Evolutionary conservation across 1,284 basidiomycete species (phyloP).

Genomic region (Cryptococcus maquisensis): DNA sequence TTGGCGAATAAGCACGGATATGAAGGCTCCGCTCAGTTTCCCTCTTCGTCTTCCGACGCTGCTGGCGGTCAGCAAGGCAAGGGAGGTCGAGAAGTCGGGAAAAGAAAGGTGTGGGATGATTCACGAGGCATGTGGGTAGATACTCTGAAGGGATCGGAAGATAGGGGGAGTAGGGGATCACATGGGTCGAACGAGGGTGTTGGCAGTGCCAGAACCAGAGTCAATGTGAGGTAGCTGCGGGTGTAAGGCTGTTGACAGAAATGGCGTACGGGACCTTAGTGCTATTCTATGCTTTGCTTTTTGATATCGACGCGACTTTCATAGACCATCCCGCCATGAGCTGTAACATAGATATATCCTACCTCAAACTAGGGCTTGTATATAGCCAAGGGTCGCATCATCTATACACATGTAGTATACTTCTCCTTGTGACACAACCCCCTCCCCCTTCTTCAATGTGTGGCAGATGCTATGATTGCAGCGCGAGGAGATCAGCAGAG

Average conservation of each 20-base stretch:
- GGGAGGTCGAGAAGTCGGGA: slow-evolving; percentile 6
- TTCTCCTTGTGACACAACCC: too few species aligned
- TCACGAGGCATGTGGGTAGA: slow-evolving; percentile 9
- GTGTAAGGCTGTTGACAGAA: too few species aligned
- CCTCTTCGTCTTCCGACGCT: background rate
- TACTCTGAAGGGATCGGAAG: too few species aligned
- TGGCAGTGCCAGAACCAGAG: slow-evolving; percentile 21
- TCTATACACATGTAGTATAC: background rate
- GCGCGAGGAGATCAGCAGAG: too few species aligned
- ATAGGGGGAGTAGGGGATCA: background rate
- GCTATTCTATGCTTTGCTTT: too few species aligned
- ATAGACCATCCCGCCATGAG: too few species aligned
- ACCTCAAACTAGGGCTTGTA: too few species aligned
- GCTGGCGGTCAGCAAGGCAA: slow-evolving; percentile 6
- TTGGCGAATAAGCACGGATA: background rate
- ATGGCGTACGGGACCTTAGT: too few species aligned
- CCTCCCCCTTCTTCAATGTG: too few species aligned
- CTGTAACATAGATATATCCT: too few species aligned
- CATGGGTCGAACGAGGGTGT: slow-evolving; percentile 1
- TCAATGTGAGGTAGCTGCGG: slow-evolving; percentile 10
- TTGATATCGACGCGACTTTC: too few species aligned
- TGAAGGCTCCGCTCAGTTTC: background rate
- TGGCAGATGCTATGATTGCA: too few species aligned
- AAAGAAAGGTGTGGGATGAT: slow-evolving; percentile 13
- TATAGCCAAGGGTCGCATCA: background rate